phyloP scores from a whole-genome alignment of 495 filamentous ascomycete genomes.

The Aspergillus incahuasiensis region DNA sequence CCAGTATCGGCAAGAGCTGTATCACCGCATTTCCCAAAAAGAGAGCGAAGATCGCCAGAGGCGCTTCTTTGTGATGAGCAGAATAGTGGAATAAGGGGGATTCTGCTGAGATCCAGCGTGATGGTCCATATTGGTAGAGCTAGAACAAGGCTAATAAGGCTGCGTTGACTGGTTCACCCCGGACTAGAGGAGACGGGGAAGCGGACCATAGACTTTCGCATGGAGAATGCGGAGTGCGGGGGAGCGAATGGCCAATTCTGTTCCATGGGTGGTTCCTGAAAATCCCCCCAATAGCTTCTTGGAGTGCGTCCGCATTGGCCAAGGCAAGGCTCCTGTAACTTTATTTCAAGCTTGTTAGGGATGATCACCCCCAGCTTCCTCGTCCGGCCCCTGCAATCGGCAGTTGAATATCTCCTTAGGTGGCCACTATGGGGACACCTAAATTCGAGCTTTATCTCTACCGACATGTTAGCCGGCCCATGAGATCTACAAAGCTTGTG shows the following conservation, averaged over 20 bases:
- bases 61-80: background rate
- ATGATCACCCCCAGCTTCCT: background rate
- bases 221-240: slow-evolving; percentile 1
- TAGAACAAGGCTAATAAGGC: background rate
- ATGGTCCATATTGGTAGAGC: background rate
- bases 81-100: background rate
- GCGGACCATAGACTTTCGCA: background rate
- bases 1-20: background rate
- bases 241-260: background rate
- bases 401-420: background rate
- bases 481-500: background rate
- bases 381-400: background rate
- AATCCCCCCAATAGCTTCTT: background rate
- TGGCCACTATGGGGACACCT: background rate
- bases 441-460: background rate
- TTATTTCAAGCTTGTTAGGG: background rate
- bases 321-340: background rate
- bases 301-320: background rate
- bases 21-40: background rate
- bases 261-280: background rate
- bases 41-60: background rate
- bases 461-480: background rate
- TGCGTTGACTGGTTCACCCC: background rate
- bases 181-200: background rate
- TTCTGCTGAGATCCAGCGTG: background rate